Conservation (phyloP, 306 rosid genomes). For the Malus sieversii region DNA sequence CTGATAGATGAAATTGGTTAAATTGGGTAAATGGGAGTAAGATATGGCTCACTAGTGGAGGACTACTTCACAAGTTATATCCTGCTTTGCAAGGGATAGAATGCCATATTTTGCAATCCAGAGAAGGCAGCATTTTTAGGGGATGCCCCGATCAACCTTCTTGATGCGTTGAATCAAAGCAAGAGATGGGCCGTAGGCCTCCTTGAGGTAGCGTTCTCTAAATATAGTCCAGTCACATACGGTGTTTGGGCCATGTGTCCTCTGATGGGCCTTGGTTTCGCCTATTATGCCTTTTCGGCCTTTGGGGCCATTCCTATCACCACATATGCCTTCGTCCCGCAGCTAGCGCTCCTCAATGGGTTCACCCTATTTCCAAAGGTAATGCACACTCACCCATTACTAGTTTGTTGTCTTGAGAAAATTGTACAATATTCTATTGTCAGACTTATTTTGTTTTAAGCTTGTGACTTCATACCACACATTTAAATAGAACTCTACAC, state of each 20-base stretch:
- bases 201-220: slow-evolving; percentile 22
- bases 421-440: too few relatives aligned
- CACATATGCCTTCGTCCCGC: slow-evolving; percentile 33
- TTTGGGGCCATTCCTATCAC: slow-evolving; percentile 23
- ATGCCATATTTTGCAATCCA: slow-evolving; percentile 28
- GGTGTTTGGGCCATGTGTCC: slow-evolving; percentile 16
- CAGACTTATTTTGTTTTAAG: too few relatives aligned
- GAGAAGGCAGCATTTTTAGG: slow-evolving; percentile 28
- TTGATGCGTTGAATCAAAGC: slow-evolving; percentile 25
- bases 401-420: too few relatives aligned
- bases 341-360: slow-evolving; percentile 30
- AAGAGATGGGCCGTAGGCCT: slow-evolving; percentile 32
- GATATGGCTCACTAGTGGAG: slow-evolving; percentile 38
- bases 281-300: slow-evolving; percentile 19
- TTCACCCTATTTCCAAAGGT: slow-evolving; percentile 34
- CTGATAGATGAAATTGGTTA: background rate
- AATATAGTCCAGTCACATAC: slow-evolving; percentile 15
- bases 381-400: background rate
- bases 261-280: slow-evolving; percentile 27
- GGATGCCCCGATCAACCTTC: slow-evolving; percentile 29
- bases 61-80: slow-evolving; percentile 21
- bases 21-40: slow-evolving; percentile 23
- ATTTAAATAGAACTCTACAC: background rate
- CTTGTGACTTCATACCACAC: too few relatives aligned
- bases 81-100: slow-evolving; percentile 35